Percentiles rank a stretch among this genome's conserved stretches.
Conservation (phyloP, 148 eudicot species). For the Vaccinium myrtillus region DNA sequence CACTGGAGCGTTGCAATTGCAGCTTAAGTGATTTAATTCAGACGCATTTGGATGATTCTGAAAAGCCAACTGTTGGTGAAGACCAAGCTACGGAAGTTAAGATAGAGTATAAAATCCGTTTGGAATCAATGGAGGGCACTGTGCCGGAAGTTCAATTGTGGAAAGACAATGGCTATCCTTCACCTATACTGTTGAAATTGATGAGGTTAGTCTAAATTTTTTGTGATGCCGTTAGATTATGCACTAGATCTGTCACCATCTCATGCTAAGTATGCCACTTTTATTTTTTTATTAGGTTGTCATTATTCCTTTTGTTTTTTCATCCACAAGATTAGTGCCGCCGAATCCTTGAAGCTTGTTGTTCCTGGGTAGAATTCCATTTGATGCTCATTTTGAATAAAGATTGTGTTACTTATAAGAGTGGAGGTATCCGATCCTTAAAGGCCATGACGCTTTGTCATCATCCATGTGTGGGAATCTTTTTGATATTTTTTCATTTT, state of each 20-base stretch:
- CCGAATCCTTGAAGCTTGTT: background rate
- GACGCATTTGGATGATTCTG: conserved; percentile 34
- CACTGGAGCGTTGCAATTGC: conserved; percentile 82
- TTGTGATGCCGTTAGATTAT: conserved; percentile 2
- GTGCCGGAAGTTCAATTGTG: conserved; percentile 54
- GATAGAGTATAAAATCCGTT: conserved; percentile 34
- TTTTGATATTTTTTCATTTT: background rate
- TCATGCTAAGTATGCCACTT: background rate
- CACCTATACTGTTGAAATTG: conserved; percentile 60
- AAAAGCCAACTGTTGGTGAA: conserved; percentile 16
- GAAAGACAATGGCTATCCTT: conserved; percentile 79
- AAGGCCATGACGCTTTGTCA: background rate
- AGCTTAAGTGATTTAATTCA: conserved; percentile 71
- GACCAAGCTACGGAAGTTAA: conserved; percentile 29
- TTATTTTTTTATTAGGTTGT: background rate
- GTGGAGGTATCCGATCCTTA: background rate
- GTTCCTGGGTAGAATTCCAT: background rate
- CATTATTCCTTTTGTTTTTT: background rate
- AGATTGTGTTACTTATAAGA: background rate
- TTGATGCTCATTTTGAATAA: background rate
- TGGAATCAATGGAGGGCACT: conserved; percentile 42
- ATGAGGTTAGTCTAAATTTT: conserved; percentile 56
- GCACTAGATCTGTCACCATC: conserved; percentile 5
- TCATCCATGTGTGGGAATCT: background rate
- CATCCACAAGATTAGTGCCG: background rate